Percentiles rank a stretch among this genome's conserved stretches.
These are phyloP conservation scores for Stephania cephalantha DNA, from an alignment of 164 flowering plant genomes.

Conservation along the genomic window DNA sequence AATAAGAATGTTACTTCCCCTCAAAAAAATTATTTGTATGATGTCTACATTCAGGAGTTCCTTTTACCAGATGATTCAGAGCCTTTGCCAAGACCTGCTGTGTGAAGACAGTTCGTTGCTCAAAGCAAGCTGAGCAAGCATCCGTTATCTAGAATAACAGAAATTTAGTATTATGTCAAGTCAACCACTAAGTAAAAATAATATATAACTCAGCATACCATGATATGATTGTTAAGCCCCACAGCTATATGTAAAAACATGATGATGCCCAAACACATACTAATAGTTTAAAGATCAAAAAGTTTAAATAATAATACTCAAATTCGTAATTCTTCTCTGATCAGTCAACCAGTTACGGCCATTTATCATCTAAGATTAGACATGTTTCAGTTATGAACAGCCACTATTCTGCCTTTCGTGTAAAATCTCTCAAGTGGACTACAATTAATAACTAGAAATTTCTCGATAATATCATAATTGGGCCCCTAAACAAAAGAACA, in stretches of 20 bases:
- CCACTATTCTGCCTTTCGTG: not conserved
- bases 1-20: not conserved
- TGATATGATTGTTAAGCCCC: not conserved
- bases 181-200: not conserved
- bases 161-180: not conserved
- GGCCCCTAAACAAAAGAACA: too few relatives aligned
- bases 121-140: slow-evolving; percentile 96
- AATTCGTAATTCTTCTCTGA: not conserved
- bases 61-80: slow-evolving; percentile 71
- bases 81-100: slow-evolving; percentile 93
- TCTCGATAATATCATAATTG: too few relatives aligned
- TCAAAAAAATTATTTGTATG: not conserved
- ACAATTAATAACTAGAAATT: too few relatives aligned
- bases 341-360: not conserved
- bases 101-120: slow-evolving; percentile 95
- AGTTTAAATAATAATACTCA: not conserved
- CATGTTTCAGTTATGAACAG: not conserved
- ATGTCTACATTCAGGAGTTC: not conserved
- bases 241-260: not conserved
- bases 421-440: not conserved
- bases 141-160: slow-evolving; percentile 67
- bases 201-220: not conserved
- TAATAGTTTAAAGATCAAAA: not conserved
- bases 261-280: not conserved
- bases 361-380: not conserved